Base-by-base conservation (phyloP, 352 stramenopile species). In the Globisporangium abappressorium region DNA sequence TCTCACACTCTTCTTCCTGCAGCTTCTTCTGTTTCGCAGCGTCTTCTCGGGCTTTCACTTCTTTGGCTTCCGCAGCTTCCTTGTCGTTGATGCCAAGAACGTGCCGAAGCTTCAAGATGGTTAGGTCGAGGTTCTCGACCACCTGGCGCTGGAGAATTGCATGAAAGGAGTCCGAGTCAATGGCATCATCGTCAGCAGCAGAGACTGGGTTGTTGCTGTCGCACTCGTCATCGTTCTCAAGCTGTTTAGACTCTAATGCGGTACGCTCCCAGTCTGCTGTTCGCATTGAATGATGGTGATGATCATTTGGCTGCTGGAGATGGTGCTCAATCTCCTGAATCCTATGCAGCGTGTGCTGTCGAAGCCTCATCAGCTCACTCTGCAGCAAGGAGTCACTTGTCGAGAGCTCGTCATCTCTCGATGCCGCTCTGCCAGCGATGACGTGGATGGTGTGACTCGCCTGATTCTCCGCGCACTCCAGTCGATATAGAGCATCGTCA, bases 61-160 rank as follows among this genome's bases (percentile, higher is more conserved):
- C 60, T 22, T 28, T 46, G 0, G 67, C 70, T 59, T 88, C 82
- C 3, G 60, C 67, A 3, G 74, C 69, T 64, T 87, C 82, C 65
- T 90, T 90, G 18, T 63, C 58, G 28, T 85, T 75, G 30, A 90
- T 78, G 2, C 54, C 66, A 1, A 90, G 73, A 24, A 85, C 74
- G 46, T 90, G 82, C 20, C 75, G 79, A n/a, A 90, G 72, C 64
- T 80, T 80, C 12, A 90, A 54, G 6, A 90, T 90, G n/a, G 82
- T 85, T 2, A 89, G 66, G n/a, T 89, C 75, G 5, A 90, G 72
- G 20, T 89, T 85, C 57, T 87, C 73, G 12, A 88, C 51, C 8
- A 90, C 77, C 15, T 87, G 65, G 3, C 62, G 66, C 63, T 87
- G 66, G 0, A 90, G 22, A n/a, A 87, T 58, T 15, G 80, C 70